Evolutionary conservation across 352 stramenopile genomes (phyloP).

Genomic region (Phytophthora citrophthora): DNA sequence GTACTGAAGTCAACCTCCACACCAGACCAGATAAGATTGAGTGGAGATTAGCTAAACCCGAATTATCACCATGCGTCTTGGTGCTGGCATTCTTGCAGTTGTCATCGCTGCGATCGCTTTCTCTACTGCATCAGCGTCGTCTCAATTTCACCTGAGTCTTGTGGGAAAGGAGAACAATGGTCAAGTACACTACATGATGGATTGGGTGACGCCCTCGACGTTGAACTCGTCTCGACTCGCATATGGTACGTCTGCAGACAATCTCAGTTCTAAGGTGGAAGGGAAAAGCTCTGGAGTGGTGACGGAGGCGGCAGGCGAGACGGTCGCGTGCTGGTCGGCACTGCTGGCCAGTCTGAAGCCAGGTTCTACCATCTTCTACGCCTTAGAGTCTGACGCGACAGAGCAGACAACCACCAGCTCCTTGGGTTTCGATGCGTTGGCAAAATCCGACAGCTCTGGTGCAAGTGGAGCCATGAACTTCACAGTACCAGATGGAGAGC

Average conservation of each 20-base stretch:
- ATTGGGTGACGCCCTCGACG: constrained; percentile 64
- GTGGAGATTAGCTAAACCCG: background rate
- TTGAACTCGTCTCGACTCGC: constrained; percentile 43
- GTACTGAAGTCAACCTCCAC: constrained; percentile 2
- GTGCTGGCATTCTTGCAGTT: background rate
- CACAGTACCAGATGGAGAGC: constrained; percentile 42
- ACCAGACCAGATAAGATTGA: constrained; percentile 9
- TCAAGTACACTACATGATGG: constrained; percentile 66
- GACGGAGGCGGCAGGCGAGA: constrained; percentile 43
- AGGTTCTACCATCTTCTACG: constrained; percentile 66
- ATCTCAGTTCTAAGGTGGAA: constrained; percentile 39
- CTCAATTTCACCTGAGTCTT: constrained; percentile 77
- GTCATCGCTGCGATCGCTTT: background rate
- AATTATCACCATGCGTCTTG: constrained; percentile 5
- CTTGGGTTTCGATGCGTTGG: constrained; percentile 24
- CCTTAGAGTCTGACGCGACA: constrained; percentile 37
- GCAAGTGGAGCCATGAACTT: constrained; percentile 43
- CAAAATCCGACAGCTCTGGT: constrained; percentile 10
- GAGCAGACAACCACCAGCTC: constrained; percentile 14
- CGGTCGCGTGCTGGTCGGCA: constrained; percentile 67
- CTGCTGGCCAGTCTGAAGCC: constrained; percentile 52
- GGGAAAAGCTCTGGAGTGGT: constrained; percentile 51
- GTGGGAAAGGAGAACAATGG: constrained; percentile 37
- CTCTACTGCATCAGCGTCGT: constrained; percentile 19
- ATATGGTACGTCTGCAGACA: constrained; percentile 48